These are phyloP conservation scores for Botrytis paeoniae DNA, from an alignment of 2,329 filamentous ascomycete genomes.

Conservation along the genomic window DNA sequence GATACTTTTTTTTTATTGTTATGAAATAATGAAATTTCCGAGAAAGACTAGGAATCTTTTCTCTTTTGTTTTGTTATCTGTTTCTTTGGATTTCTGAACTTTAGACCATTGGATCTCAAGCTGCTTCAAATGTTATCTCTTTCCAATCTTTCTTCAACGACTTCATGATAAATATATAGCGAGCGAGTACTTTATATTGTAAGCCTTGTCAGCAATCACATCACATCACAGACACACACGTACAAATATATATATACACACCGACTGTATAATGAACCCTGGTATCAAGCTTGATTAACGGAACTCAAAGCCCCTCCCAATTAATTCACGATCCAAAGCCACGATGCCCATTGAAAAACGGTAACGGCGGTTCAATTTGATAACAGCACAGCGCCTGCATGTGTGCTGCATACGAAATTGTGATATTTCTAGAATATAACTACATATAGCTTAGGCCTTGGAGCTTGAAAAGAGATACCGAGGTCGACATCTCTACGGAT, in stretches of 20 bases:
- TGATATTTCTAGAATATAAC: neutral
- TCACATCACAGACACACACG: neutral
- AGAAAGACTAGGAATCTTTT: neutral
- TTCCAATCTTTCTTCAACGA: neutral
- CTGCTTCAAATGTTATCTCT: neutral
- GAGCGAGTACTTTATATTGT: neutral
- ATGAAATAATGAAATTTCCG: constrained; percentile 13
- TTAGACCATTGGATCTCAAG: neutral
- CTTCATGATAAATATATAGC: neutral
- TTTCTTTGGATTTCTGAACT: neutral
- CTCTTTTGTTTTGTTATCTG: constrained; percentile 5
- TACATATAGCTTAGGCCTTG: neutral
- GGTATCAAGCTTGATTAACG: neutral
- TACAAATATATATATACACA: neutral
- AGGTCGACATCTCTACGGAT: neutral
- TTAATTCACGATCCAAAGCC: constrained; percentile 13
- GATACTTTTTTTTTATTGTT: constrained; percentile 8
- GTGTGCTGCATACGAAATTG: neutral
- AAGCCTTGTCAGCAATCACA: neutral
- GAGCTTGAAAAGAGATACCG: neutral
- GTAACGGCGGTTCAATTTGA: constrained; percentile 7
- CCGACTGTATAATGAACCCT: neutral
- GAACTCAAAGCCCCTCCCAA: neutral
- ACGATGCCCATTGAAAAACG: constrained; percentile 19
- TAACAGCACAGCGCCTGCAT: constrained; percentile 15